Evolutionary conservation across 192 early-diverging fungal genomes (phyloP), one percentile per base, ranked within the genome.

Genomic region (Entomortierella parvispora): DNA sequence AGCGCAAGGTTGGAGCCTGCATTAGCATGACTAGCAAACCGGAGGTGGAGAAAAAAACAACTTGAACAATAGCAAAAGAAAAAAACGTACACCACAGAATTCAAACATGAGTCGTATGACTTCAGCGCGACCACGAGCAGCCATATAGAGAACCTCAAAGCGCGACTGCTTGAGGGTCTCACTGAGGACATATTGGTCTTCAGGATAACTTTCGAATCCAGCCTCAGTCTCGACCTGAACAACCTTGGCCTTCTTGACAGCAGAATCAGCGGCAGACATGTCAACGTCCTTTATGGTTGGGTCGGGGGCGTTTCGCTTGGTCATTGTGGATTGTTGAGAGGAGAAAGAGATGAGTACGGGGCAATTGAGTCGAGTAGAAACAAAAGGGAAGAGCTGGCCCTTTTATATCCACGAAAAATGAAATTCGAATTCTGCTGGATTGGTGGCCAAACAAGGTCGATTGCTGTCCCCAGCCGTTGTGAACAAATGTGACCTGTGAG

Each of bases 91-190:
- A 0, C 74, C 74, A 37, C 68, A 59, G 31, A 49, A 77, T 42
- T 77, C 74, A 10, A 77, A 59, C 8, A 77, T 17, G 34, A 62
- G 26, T 26, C 74, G 65, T 8, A 60, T 45, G 6, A 42, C 33
- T 42, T 77, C 74, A 10, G 65, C 74, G 25, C 74, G 60, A 3
- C 60, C 74, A 51, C 74, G 74, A 10, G 32, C 32, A n/a, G 65
- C 65, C 66, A 68, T 68, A 43, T 77, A 77, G 11, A 64, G 29
- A 48, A 77, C 29, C 23, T 77, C 74, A 47, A 77, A 77, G 14
- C 34, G 23, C 12, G 74, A 77, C n/a, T 64, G 58, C 54, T 77
- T 68, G 61, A 77, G 58, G n/a, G 33, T 46, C 14, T 62, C 60
- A 9, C 29, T 23, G 66, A 77, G 58, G 29, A 55, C 63, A 33